These are phyloP conservation scores for Psilocybe cubensis DNA, from an alignment of 768 basidiomycete species.

Conservation along the genomic window DNA sequence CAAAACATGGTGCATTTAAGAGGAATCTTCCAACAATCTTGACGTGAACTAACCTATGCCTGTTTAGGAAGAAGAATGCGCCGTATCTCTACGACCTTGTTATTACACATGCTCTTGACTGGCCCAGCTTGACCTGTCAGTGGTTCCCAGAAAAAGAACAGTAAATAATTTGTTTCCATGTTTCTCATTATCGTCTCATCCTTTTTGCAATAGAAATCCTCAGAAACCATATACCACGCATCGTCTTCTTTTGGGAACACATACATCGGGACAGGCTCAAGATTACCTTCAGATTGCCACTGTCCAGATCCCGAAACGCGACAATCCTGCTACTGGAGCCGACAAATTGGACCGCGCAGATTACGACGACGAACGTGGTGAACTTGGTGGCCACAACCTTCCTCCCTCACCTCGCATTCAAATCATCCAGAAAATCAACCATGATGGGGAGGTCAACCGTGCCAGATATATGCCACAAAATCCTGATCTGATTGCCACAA, in stretches of 20 bases:
- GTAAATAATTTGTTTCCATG: slow-evolving; percentile 39
- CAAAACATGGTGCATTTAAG: slow-evolving; percentile 69
- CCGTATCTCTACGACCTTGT: slow-evolving; percentile 98
- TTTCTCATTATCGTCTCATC: neutral
- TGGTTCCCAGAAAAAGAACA: slow-evolving; percentile 98
- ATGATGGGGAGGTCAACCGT: slow-evolving; percentile 93
- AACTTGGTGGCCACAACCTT: slow-evolving; percentile 90
- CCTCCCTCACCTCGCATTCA: slow-evolving; percentile 86
- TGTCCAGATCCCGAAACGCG: slow-evolving; percentile 89
- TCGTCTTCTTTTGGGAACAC: slow-evolving; percentile 93
- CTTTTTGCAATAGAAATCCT: slow-evolving; percentile 59
- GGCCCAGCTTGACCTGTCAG: slow-evolving; percentile 97
- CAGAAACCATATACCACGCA: slow-evolving; percentile 96
- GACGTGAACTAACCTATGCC: slow-evolving; percentile 1
- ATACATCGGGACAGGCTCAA: slow-evolving; percentile 93
- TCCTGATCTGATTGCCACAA: slow-evolving; percentile 95
- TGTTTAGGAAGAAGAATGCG: slow-evolving; percentile 89
- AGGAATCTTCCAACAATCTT: neutral
- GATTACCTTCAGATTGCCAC: slow-evolving; percentile 97
- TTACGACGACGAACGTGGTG: slow-evolving; percentile 93
- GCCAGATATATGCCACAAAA: slow-evolving; percentile 99
- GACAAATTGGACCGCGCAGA: slow-evolving; percentile 78
- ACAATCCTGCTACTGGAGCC: slow-evolving; percentile 58
- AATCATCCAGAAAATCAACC: slow-evolving; percentile 93
- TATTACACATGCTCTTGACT: slow-evolving; percentile 96